Percentiles rank a stretch among this genome's conserved stretches.
phyloP scores from a whole-genome alignment of 495 filamentous ascomycete species.

The Aspergillus heteromorphus region DNA sequence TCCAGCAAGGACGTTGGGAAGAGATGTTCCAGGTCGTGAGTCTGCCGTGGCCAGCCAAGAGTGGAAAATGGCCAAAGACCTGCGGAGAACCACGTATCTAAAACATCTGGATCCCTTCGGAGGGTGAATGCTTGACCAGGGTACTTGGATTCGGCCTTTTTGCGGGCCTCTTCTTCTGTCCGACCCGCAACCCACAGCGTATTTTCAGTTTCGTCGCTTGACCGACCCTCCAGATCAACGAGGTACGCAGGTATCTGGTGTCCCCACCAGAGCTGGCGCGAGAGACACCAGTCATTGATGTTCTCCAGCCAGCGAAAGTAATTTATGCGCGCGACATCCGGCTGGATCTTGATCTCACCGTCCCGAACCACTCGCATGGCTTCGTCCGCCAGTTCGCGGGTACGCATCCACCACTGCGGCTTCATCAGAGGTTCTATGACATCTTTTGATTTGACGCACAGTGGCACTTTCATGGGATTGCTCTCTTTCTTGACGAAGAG shows the following conservation, averaged over 20 bases:
- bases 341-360: slow-evolving; percentile 64
- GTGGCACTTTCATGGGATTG: slow-evolving; percentile 73
- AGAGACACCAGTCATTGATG: slow-evolving; percentile 79
- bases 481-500: slow-evolving; percentile 74
- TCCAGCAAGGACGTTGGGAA: slow-evolving; percentile 73
- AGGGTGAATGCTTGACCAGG: slow-evolving; percentile 64
- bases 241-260: slow-evolving; percentile 74
- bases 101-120: slow-evolving; percentile 62
- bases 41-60: slow-evolving; percentile 71
- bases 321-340: slow-evolving; percentile 60
- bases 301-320: slow-evolving; percentile 69
- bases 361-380: slow-evolving; percentile 63
- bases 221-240: slow-evolving; percentile 62
- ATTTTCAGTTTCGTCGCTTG: slow-evolving; percentile 44
- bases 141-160: slow-evolving; percentile 63
- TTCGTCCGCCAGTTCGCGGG: slow-evolving; percentile 52
- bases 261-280: slow-evolving; percentile 82
- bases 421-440: slow-evolving; percentile 76
- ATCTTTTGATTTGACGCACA: slow-evolving; percentile 68
- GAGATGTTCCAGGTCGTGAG: slow-evolving; percentile 58
- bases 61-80: slow-evolving; percentile 79
- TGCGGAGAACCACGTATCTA: slow-evolving; percentile 82
- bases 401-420: slow-evolving; percentile 75
- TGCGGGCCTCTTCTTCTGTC: slow-evolving; percentile 56
- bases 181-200: slow-evolving; percentile 65